Conservation (phyloP, 2,329 filamentous ascomycete genomes). For the Apiospora marii region DNA sequence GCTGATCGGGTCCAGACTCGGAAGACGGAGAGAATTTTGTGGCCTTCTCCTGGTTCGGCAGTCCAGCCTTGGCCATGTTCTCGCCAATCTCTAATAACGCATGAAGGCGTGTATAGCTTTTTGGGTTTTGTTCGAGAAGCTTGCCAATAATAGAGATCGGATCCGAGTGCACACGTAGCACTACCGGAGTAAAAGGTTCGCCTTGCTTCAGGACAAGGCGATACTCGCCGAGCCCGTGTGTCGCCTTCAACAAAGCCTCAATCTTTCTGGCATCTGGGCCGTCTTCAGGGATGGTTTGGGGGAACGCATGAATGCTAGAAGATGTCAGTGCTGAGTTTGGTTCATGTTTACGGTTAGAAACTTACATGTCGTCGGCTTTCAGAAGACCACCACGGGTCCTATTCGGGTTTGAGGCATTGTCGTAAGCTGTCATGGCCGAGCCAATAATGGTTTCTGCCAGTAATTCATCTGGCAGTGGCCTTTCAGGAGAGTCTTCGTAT, state of each 20-base stretch:
- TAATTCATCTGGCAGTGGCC: constrained; percentile 56
- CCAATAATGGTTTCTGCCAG: constrained; percentile 69
- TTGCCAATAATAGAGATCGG: constrained; percentile 77
- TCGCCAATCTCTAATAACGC: constrained; percentile 74
- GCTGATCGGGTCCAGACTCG: constrained; percentile 34
- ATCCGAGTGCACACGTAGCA: constrained; percentile 78
- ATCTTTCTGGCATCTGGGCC: constrained; percentile 60
- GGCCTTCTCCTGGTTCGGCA: constrained; percentile 48
- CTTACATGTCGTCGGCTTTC: constrained; percentile 78
- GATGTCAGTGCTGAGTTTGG: constrained; percentile 22
- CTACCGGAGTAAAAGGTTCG: constrained; percentile 80
- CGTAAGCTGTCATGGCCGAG: constrained; percentile 75
- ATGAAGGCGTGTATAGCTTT: constrained; percentile 77
- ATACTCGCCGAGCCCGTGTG: constrained; percentile 79
- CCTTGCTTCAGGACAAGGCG: constrained; percentile 80
- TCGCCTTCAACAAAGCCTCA: constrained; percentile 73
- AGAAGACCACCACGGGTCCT: constrained; percentile 78
- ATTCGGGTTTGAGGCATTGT: constrained; percentile 84
- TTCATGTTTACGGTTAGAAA: constrained; percentile 24
- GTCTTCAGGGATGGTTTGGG: constrained; percentile 61
- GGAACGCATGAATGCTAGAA: constrained; percentile 69
- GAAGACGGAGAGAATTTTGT: not conserved
- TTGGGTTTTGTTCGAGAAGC: constrained; percentile 77
- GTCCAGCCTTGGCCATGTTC: constrained; percentile 69
- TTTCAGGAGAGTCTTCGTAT: constrained; percentile 60